These are phyloP conservation scores for Lathyrus tuberosus DNA, from an alignment of 306 rosid genomes.

Conservation along the genomic window DNA sequence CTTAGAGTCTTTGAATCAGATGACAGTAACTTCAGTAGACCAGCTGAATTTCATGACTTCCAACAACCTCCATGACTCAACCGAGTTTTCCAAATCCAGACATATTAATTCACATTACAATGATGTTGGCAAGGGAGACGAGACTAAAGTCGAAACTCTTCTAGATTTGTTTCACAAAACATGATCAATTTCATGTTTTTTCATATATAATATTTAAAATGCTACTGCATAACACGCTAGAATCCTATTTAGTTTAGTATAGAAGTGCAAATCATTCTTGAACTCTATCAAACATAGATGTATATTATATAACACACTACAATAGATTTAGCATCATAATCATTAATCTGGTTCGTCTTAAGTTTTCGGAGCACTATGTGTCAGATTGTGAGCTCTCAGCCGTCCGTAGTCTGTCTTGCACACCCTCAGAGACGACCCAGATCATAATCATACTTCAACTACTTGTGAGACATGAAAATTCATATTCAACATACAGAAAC, in stretches of 20 bases:
- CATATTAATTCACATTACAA: conserved; percentile 31
- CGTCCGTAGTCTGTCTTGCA: too few species aligned
- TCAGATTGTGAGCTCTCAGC: too few species aligned
- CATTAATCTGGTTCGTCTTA: too few species aligned
- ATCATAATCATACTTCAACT: background rate
- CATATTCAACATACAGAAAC: background rate
- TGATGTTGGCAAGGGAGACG: conserved; percentile 38
- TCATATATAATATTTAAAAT: too few species aligned
- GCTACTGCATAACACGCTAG: conserved; percentile 5
- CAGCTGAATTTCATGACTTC: conserved; percentile 48
- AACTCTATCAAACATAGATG: conserved; percentile 5
- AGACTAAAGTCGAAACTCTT: conserved; percentile 58
- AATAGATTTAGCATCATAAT: background rate
- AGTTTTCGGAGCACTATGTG: too few species aligned
- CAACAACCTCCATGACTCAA: conserved; percentile 40
- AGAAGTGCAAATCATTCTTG: conserved; percentile 29
- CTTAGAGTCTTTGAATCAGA: conserved; percentile 68
- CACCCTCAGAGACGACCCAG: too few species aligned
- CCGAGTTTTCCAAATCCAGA: conserved; percentile 46
- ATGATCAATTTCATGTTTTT: too few species aligned
- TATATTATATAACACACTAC: background rate
- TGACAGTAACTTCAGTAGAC: conserved; percentile 60
- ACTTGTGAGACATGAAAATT: background rate
- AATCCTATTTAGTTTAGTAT: conserved; percentile 7
- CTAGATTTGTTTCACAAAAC: conserved; percentile 72